Percentiles rank a stretch among this genome's conserved stretches.
Evolutionary conservation across 306 rosid species (phyloP).

Genomic region (Rubus parviflorus): DNA sequence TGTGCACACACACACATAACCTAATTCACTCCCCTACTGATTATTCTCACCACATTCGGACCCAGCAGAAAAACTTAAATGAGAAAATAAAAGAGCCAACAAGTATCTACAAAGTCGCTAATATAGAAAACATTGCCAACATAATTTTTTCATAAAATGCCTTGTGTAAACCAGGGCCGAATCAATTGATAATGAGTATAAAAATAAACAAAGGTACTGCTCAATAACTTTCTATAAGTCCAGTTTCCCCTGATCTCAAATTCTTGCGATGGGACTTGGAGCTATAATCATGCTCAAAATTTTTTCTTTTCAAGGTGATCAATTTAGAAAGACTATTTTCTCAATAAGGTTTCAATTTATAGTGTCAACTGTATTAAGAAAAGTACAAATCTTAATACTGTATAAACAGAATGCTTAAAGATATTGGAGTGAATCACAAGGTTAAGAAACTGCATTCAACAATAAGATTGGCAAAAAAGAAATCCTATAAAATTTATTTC

Average conservation of each 20-base stretch:
- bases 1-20: not conserved
- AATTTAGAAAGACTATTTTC: not conserved
- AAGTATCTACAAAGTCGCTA: not conserved
- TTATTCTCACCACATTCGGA: slow-evolving; percentile 1
- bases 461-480: not conserved
- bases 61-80: slow-evolving; percentile 8
- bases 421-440: not conserved
- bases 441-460: not conserved
- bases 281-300: not conserved
- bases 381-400: not conserved
- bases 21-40: not conserved
- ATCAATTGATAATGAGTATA: not conserved
- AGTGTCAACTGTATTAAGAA: not conserved
- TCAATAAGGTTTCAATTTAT: not conserved
- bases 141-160: not conserved
- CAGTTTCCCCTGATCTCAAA: not conserved
- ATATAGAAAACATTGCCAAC: not conserved
- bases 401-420: not conserved
- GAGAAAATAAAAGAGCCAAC: not conserved
- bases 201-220: not conserved
- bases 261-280: not conserved
- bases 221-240: not conserved
- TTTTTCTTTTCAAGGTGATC: not conserved
- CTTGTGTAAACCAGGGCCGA: not conserved
- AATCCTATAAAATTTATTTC: not conserved